Percentiles rank a stretch among this genome's conserved stretches.
Conservation (phyloP, 1,284 basidiomycete species). For the Cutaneotrichosporon spelunceum region DNA sequence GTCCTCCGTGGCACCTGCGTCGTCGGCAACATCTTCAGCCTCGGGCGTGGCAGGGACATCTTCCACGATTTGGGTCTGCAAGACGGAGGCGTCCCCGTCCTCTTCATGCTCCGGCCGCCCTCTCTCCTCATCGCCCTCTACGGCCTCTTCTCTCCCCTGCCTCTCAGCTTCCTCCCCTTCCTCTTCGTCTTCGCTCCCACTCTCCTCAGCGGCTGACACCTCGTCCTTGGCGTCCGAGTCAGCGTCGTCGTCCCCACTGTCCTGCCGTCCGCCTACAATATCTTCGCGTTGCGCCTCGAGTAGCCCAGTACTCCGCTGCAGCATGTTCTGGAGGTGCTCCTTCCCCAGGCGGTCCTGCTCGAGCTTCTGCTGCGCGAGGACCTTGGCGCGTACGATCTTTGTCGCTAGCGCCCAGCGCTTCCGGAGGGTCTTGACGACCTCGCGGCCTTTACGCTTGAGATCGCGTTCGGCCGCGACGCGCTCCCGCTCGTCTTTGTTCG, state of each 20-base stretch:
- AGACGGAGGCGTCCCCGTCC: constrained; percentile 13
- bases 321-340: constrained; percentile 82
- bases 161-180: constrained; percentile 17
- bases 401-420: constrained; percentile 82
- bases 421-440: constrained; percentile 61
- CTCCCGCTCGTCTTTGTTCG: constrained; percentile 62
- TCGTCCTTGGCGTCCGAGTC: constrained; percentile 35
- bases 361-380: constrained; percentile 58
- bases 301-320: constrained; percentile 83
- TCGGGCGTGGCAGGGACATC: not conserved
- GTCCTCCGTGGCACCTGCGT: not conserved
- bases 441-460: constrained; percentile 65
- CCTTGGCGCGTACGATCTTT: constrained; percentile 70
- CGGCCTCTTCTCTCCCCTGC: constrained; percentile 16
- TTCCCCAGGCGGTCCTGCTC: constrained; percentile 69
- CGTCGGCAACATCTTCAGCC: not conserved
- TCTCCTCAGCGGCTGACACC: constrained; percentile 36
- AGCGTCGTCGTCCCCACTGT: constrained; percentile 24
- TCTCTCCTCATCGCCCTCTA: not conserved
- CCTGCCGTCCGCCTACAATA: constrained; percentile 53
- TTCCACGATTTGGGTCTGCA: not conserved
- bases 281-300: constrained; percentile 77
- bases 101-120: constrained; percentile 27
- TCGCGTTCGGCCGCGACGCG: constrained; percentile 66
- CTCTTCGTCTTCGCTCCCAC: constrained; percentile 38